Conservation (phyloP, 768 basidiomycete genomes). For the Cyclocybe aegerita region DNA sequence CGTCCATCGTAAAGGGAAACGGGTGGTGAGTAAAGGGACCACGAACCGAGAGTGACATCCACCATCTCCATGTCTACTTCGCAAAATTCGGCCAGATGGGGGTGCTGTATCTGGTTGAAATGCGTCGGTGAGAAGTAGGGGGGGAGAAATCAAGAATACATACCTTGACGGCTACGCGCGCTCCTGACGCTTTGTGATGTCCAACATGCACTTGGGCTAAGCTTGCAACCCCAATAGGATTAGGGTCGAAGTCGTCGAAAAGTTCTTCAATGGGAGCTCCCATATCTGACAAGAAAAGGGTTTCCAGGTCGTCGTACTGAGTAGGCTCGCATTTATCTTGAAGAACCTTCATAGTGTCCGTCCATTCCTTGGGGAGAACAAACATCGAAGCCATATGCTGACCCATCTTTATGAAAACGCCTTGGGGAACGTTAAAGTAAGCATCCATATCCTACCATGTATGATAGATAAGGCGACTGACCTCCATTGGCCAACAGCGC, state of each 20-base stretch:
- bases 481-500: slow-evolving; percentile 92
- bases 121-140: slow-evolving; percentile 1
- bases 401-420: slow-evolving; percentile 86
- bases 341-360: slow-evolving; percentile 50
- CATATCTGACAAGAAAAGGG: slow-evolving; percentile 78
- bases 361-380: slow-evolving; percentile 55
- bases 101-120: slow-evolving; percentile 73
- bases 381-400: slow-evolving; percentile 79
- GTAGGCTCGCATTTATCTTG: slow-evolving; percentile 96
- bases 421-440: slow-evolving; percentile 29
- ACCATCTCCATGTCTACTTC: slow-evolving; percentile 90
- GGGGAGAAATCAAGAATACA: slow-evolving; percentile 6
- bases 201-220: slow-evolving; percentile 95
- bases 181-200: slow-evolving; percentile 65
- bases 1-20: neutral
- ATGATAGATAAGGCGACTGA: slow-evolving; percentile 25
- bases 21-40: neutral
- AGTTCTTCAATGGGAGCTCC: slow-evolving; percentile 68
- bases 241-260: slow-evolving; percentile 83
- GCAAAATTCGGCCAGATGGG: slow-evolving; percentile 89
- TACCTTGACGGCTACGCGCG: slow-evolving; percentile 85
- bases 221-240: slow-evolving; percentile 93
- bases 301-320: slow-evolving; percentile 71
- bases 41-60: slow-evolving; percentile 64
- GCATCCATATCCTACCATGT: neutral